Conservation (phyloP, 2,329 filamentous ascomycete species). For the Monosporascus sp. region DNA sequence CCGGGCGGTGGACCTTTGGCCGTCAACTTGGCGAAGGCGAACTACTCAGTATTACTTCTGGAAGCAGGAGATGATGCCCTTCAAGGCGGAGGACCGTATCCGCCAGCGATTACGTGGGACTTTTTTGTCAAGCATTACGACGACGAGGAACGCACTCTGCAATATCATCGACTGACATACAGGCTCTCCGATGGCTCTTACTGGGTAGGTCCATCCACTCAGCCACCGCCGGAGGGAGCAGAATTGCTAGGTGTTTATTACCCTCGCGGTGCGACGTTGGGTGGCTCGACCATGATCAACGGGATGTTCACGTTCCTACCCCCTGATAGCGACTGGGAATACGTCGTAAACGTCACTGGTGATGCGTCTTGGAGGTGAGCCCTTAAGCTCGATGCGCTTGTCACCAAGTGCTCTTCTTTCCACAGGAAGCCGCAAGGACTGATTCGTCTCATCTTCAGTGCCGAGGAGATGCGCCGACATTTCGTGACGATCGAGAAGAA, state of each 20-base stretch:
- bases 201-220: constrained; percentile 12
- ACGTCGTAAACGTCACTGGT: constrained; percentile 15
- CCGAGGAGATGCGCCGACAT: constrained; percentile 12
- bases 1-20: constrained; percentile 47
- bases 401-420: too few relatives aligned
- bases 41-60: constrained; percentile 47
- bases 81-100: constrained; percentile 31
- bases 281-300: constrained; percentile 21
- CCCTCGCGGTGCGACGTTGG: constrained; percentile 21
- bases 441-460: not conserved
- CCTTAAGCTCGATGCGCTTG: not conserved
- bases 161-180: constrained; percentile 16
- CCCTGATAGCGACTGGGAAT: constrained; percentile 18
- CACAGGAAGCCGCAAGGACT: not conserved
- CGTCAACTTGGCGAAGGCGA: constrained; percentile 44
- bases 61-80: constrained; percentile 50
- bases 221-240: constrained; percentile 16
- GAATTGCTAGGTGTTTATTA: constrained; percentile 22
- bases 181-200: constrained; percentile 10
- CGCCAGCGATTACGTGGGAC: constrained; percentile 42
- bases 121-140: constrained; percentile 51
- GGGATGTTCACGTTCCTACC: constrained; percentile 10
- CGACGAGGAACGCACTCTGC: constrained; percentile 44
- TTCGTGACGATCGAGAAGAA: constrained; percentile 15
- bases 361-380: constrained; percentile 17